Conservation (phyloP, 1,284 basidiomycete species). For the Spongispora temasekensis region DNA sequence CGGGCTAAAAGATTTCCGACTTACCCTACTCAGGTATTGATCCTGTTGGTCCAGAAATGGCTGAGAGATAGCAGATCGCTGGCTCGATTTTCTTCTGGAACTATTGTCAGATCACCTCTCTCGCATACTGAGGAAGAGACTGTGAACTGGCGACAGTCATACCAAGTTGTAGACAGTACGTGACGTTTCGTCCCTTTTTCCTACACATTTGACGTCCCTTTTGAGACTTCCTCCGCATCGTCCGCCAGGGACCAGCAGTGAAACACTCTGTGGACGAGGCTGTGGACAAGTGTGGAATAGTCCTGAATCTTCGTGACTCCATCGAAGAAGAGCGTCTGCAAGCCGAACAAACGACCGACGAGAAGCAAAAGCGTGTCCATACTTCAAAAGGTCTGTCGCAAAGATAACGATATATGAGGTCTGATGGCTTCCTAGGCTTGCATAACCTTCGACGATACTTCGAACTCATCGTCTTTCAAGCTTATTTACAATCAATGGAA, state of each 20-base stretch:
- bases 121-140: constrained; percentile 32
- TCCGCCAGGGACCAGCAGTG: constrained; percentile 85
- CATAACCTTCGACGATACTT: constrained; percentile 88
- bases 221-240: constrained; percentile 86
- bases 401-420: background rate
- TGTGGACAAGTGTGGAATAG: constrained; percentile 85
- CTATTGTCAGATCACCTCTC: constrained; percentile 35
- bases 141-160: constrained; percentile 59
- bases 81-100: constrained; percentile 40
- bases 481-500: constrained; percentile 85
- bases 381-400: constrained; percentile 67
- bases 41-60: constrained; percentile 90
- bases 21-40: constrained; percentile 59
- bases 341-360: constrained; percentile 79
- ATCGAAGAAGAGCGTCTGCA: constrained; percentile 81
- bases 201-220: constrained; percentile 9
- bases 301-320: constrained; percentile 84
- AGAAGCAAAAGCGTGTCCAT: constrained; percentile 63
- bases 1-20: background rate
- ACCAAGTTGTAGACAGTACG: constrained; percentile 80
- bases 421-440: constrained; percentile 52
- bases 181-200: constrained; percentile 5
- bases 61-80: constrained; percentile 49
- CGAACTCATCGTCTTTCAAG: constrained; percentile 91
- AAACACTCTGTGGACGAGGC: constrained; percentile 91